Conservation (phyloP, 2,329 filamentous ascomycete genomes). For the Colletotrichum sojae region DNA sequence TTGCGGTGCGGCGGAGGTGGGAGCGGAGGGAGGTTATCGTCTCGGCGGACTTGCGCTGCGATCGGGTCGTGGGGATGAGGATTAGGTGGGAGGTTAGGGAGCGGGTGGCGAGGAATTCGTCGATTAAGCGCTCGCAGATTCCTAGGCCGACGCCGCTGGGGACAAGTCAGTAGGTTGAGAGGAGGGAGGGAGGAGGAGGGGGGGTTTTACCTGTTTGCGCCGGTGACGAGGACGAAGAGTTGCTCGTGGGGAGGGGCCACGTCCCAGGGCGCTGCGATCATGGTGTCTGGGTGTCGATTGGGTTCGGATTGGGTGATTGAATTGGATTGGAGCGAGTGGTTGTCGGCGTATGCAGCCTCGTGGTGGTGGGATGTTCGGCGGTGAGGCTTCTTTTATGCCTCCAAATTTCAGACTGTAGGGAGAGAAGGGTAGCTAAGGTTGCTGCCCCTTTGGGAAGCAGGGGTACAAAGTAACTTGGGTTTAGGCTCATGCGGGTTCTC, state of each 20-base stretch:
- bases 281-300: constrained; percentile 14
- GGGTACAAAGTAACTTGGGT: background rate
- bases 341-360: background rate
- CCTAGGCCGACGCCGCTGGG: constrained; percentile 87
- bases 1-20: constrained; percentile 69
- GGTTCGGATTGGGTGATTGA: background rate
- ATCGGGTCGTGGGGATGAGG: constrained; percentile 88
- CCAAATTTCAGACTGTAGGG: constrained; percentile 22
- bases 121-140: constrained; percentile 86
- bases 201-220: constrained; percentile 82
- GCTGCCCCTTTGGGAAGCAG: constrained; percentile 31
- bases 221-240: constrained; percentile 81
- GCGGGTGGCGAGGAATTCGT: constrained; percentile 84
- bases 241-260: constrained; percentile 56
- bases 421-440: constrained; percentile 11
- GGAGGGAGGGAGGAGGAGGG: constrained; percentile 1
- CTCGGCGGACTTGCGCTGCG: constrained; percentile 78
- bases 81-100: constrained; percentile 79
- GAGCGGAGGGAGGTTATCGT: constrained; percentile 76
- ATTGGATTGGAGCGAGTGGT: background rate
- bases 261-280: constrained; percentile 52
- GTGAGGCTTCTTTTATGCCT: constrained; percentile 27
- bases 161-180: constrained; percentile 3
- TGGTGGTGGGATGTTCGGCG: constrained; percentile 31
- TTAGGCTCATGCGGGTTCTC: constrained; percentile 16